Conservation (phyloP, 2,329 filamentous ascomycete genomes). For the Magnaporthales sp. region DNA sequence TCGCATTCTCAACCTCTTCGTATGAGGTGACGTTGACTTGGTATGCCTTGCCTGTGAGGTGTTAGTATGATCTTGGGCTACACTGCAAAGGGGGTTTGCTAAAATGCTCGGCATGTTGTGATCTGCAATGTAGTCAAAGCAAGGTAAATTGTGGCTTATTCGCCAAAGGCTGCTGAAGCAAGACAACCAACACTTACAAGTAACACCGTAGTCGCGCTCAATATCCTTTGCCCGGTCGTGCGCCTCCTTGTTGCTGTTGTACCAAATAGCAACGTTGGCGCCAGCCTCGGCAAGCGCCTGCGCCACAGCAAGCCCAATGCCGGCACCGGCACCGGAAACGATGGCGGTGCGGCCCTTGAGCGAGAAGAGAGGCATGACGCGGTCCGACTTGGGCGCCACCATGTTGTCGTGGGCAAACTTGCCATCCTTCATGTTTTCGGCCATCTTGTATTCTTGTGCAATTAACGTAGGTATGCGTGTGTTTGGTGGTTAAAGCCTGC, state of each 20-base stretch:
- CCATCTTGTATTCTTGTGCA: slow-evolving; percentile 20
- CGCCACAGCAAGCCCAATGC: slow-evolving; percentile 59
- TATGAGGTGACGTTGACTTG: slow-evolving; percentile 50
- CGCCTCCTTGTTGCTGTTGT: slow-evolving; percentile 60
- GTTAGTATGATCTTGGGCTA: neutral
- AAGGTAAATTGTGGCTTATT: neutral
- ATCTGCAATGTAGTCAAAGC: neutral
- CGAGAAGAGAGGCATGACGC: slow-evolving; percentile 58
- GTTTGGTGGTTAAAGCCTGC: neutral
- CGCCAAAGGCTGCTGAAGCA: neutral
- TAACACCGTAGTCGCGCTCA: slow-evolving; percentile 56
- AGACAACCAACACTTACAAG: slow-evolving; percentile 38
- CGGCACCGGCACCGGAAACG: slow-evolving; percentile 56
- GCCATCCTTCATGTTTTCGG: slow-evolving; percentile 32
- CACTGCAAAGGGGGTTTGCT: neutral
- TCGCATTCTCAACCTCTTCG: slow-evolving; percentile 39
- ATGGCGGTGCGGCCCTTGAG: slow-evolving; percentile 63
- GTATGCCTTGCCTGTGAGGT: slow-evolving; percentile 45
- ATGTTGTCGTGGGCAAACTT: slow-evolving; percentile 51
- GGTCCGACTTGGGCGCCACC: slow-evolving; percentile 31
- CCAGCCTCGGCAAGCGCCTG: slow-evolving; percentile 60
- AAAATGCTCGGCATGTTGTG: neutral
- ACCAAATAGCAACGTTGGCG: slow-evolving; percentile 65
- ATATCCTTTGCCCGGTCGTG: slow-evolving; percentile 53
- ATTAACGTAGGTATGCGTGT: neutral